A percentile compares a stretch with the other conserved stretches of the same genome.
Conservation (phyloP, 306 rosid genomes). For the Citrullus colocynthis region DNA sequence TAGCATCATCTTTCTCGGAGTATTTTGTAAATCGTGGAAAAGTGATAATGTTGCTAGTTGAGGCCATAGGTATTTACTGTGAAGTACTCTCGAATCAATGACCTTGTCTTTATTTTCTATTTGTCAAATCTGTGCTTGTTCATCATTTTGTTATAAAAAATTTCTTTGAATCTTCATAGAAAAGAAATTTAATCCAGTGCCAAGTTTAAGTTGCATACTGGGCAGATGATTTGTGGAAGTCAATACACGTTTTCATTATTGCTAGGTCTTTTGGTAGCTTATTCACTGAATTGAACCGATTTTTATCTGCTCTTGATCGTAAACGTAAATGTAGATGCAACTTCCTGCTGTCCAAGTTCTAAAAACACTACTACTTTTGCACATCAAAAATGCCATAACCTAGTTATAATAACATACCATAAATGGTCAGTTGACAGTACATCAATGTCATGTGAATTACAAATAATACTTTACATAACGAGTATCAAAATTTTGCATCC, state of each 20-base stretch:
- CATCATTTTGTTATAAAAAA: background rate
- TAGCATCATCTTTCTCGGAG: conserved; percentile 29
- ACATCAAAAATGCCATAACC: background rate
- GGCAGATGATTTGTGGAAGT: background rate
- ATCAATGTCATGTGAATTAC: background rate
- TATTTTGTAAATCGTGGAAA: conserved; percentile 44
- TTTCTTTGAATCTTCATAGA: background rate
- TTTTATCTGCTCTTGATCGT: background rate
- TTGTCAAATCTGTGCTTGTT: background rate
- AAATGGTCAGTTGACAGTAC: background rate
- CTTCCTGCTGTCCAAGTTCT: background rate
- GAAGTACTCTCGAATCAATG: background rate
- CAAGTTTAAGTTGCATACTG: background rate
- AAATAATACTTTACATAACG: background rate
- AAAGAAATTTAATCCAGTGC: background rate
- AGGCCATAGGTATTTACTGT: conserved; percentile 63
- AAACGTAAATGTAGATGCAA: background rate
- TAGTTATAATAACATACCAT: background rate
- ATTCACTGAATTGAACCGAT: background rate
- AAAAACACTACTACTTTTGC: background rate
- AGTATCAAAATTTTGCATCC: background rate
- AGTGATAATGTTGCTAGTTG: conserved; percentile 58
- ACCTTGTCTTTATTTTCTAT: background rate
- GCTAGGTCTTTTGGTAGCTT: background rate
- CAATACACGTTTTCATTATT: background rate